Evolutionary conservation across 139 green algal species (phyloP).

Genomic region (Chlorella sp.): DNA sequence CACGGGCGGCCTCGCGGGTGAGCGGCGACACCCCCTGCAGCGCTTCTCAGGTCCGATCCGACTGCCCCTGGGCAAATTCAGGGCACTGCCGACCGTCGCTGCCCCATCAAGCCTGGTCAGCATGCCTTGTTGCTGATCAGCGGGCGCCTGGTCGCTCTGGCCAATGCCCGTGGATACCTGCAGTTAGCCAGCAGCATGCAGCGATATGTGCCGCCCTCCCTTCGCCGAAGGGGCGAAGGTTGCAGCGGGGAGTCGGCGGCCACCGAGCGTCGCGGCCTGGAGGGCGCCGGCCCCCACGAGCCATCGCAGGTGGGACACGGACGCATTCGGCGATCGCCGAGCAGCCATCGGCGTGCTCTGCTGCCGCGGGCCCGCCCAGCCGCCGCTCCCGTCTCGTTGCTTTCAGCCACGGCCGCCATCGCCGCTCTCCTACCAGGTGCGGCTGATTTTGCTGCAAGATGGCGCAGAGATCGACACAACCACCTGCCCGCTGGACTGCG

Average conservation of each 20-base stretch:
- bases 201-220: conserved; percentile 23
- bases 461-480: background rate
- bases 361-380: background rate
- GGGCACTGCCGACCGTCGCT: no score
- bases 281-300: background rate
- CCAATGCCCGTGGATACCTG: no score
- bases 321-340: no score
- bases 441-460: background rate
- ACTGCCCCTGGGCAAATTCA: no score
- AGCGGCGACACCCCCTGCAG: no score
- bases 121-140: background rate
- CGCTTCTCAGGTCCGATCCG: no score
- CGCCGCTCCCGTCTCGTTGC: background rate
- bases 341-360: background rate
- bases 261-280: background rate
- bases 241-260: no score
- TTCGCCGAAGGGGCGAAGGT: background rate
- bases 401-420: background rate
- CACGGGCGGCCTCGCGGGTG: no score
- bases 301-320: background rate
- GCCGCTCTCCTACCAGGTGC: background rate
- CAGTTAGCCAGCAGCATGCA: background rate
- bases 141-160: no score
- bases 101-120: background rate
- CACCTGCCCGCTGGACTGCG: conserved; percentile 26